Evolutionary conservation across 2,329 filamentous ascomycete genomes (phyloP).

Genomic region (Balansia obtecta): DNA sequence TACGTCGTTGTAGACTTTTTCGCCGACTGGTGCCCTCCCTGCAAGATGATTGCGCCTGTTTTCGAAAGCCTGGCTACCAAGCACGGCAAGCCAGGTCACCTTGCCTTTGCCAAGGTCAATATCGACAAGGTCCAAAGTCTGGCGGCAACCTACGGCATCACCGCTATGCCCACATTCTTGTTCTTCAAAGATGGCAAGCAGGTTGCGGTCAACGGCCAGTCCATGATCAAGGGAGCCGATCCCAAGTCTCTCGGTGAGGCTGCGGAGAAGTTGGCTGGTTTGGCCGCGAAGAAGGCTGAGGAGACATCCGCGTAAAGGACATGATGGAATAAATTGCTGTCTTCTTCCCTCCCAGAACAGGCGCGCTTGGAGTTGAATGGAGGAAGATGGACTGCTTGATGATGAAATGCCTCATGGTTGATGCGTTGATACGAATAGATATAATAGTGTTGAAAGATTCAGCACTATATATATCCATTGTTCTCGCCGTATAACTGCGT

Average conservation of each 20-base stretch:
- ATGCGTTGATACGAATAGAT: neutral
- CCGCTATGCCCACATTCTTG: conserved; percentile 88
- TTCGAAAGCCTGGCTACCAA: conserved; percentile 35
- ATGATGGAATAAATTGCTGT: neutral
- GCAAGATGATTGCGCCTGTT: conserved; percentile 33
- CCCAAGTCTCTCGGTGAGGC: conserved; percentile 18
- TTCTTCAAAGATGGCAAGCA: conserved; percentile 64
- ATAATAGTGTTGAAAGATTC: neutral
- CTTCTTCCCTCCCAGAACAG: too few species aligned
- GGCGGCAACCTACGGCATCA: conserved; percentile 60
- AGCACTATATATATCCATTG: neutral
- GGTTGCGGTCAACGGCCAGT: conserved; percentile 19
- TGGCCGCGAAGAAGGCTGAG: conserved; percentile 21
- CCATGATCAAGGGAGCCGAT: conserved; percentile 23
- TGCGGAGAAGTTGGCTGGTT: conserved; percentile 23
- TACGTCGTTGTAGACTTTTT: conserved; percentile 36
- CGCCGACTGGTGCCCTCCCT: conserved; percentile 39
- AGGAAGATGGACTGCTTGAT: neutral
- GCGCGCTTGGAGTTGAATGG: neutral
- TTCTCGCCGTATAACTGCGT: neutral
- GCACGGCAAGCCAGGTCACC: conserved; percentile 11
- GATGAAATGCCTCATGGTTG: neutral
- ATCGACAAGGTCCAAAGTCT: conserved; percentile 13
- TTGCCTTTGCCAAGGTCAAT: conserved; percentile 12
- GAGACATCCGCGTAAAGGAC: conserved; percentile 7